phyloP scores from a whole-genome alignment of 2,329 filamentous ascomycete species.

The Fusarium piperis region DNA sequence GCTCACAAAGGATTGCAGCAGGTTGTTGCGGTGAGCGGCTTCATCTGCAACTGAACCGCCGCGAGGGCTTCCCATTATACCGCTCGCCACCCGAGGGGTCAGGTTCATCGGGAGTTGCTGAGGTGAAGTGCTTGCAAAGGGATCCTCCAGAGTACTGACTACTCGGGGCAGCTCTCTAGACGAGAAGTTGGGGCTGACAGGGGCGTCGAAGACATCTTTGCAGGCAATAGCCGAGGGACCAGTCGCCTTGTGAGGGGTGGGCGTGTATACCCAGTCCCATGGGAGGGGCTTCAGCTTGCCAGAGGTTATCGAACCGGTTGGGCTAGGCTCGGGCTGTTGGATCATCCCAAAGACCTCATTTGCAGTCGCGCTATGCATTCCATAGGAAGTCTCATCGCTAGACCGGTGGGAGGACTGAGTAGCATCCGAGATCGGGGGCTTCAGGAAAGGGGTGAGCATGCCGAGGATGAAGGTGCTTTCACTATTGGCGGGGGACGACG shows the following conservation, averaged over 20 bases:
- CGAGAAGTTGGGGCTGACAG: slow-evolving; percentile 38
- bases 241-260: slow-evolving; percentile 43
- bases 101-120: slow-evolving; percentile 17
- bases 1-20: slow-evolving; percentile 49
- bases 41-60: slow-evolving; percentile 39
- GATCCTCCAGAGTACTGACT: slow-evolving; percentile 42
- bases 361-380: slow-evolving; percentile 63
- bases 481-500: slow-evolving; percentile 40
- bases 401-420: slow-evolving; percentile 43
- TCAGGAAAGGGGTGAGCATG: slow-evolving; percentile 61
- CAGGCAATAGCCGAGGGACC: slow-evolving; percentile 32
- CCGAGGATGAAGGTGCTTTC: slow-evolving; percentile 54
- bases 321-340: slow-evolving; percentile 45
- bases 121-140: slow-evolving; percentile 44
- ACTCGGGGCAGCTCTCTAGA: slow-evolving; percentile 25
- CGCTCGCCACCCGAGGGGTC: slow-evolving; percentile 17
- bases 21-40: slow-evolving; percentile 45
- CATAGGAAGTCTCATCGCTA: slow-evolving; percentile 59
- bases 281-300: slow-evolving; percentile 54
- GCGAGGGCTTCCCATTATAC: slow-evolving; percentile 31
- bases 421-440: slow-evolving; percentile 55
- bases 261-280: slow-evolving; percentile 60
- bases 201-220: slow-evolving; percentile 41
- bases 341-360: slow-evolving; percentile 60
- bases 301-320: slow-evolving; percentile 41